Conservation (phyloP, 805 yeast species). For the Saccharomyces eubayanus region DNA sequence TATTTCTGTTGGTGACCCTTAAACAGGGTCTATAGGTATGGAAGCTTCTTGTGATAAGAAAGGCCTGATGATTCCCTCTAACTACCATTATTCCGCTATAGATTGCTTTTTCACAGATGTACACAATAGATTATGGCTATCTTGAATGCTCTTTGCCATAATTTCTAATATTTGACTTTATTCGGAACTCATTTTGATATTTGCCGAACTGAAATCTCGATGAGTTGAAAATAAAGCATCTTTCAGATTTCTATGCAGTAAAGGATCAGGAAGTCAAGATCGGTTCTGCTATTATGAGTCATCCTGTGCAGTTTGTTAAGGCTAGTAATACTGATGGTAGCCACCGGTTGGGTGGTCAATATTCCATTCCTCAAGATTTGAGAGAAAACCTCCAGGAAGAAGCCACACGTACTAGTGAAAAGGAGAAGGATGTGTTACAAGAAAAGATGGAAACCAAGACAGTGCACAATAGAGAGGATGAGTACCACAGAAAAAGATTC, state of each 20-base stretch:
- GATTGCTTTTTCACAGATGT: not conserved
- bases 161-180: not conserved
- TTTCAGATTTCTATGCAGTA: not conserved
- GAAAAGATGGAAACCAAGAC: constrained; percentile 23
- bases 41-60: not conserved
- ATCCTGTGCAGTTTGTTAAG: not conserved
- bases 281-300: not conserved
- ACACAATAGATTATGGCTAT: not conserved
- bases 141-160: not conserved
- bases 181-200: not conserved
- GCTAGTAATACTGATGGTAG: not conserved
- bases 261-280: not conserved
- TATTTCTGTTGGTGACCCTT: not conserved
- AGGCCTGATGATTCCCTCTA: not conserved
- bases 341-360: constrained; percentile 32
- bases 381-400: constrained; percentile 23
- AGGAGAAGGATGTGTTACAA: constrained; percentile 26
- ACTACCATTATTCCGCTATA: not conserved
- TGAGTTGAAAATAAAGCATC: not conserved
- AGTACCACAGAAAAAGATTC: constrained; percentile 39
- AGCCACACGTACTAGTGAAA: constrained; percentile 12
- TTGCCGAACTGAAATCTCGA: not conserved
- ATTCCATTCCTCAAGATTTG: constrained; percentile 34
- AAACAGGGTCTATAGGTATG: not conserved
- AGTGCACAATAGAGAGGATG: constrained; percentile 35